A percentile compares a stretch with the other conserved stretches of the same genome.
Evolutionary conservation across 306 rosid genomes (phyloP).

Genomic region (Oemleria cerasiformis): DNA sequence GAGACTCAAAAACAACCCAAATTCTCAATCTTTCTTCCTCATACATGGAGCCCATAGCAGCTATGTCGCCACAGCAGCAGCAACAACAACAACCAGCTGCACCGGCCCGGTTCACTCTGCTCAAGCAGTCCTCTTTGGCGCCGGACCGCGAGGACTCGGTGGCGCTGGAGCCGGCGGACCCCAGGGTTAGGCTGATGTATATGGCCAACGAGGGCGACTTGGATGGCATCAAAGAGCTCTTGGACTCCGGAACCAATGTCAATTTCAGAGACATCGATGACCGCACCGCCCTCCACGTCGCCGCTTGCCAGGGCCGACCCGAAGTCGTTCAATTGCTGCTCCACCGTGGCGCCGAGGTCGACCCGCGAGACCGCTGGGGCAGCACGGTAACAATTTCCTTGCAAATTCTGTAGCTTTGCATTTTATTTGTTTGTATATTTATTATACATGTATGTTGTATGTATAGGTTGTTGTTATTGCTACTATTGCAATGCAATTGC

Average conservation of each 20-base stretch:
- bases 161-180: constrained; percentile 36
- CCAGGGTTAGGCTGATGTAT: constrained; percentile 74
- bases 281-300: constrained; percentile 86
- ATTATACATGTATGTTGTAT: too few species aligned
- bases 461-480: neutral
- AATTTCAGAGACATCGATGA: constrained; percentile 74
- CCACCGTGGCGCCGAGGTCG: constrained; percentile 53
- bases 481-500: neutral
- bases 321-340: constrained; percentile 68
- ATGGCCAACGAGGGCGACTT: constrained; percentile 72
- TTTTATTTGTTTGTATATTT: neutral
- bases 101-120: constrained; percentile 52
- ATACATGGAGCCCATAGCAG: neutral
- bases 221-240: constrained; percentile 64
- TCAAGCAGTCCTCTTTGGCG: constrained; percentile 78
- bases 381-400: constrained; percentile 55
- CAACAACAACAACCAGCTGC: neutral
- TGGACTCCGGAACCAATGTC: constrained; percentile 57
- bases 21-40: neutral
- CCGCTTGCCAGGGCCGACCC: constrained; percentile 72
- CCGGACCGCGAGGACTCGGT: constrained; percentile 40
- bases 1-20: neutral
- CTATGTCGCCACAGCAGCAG: neutral
- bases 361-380: constrained; percentile 78
- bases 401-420: neutral